These are phyloP conservation scores for Sisymbrium irio DNA, from an alignment of 345 rosid species.

Conservation along the genomic window DNA sequence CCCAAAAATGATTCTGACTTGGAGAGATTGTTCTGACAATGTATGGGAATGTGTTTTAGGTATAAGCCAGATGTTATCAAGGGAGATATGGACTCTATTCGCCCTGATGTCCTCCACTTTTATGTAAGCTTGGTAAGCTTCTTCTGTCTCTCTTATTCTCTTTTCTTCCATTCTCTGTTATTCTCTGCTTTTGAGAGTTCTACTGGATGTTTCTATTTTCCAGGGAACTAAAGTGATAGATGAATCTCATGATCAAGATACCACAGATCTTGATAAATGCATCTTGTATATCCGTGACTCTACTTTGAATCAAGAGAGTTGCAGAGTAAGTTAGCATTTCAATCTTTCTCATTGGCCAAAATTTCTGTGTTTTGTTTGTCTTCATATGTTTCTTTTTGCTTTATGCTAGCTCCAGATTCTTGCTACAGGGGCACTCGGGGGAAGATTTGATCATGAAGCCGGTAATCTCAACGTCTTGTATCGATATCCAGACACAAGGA, in stretches of 20 bases:
- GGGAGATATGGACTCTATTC: conserved; percentile 96
- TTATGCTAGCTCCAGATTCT: conserved; percentile 67
- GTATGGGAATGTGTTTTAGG: conserved; percentile 35
- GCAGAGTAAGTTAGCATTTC: conserved; percentile 49
- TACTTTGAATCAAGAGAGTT: conserved; percentile 44
- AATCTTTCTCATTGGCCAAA: neutral
- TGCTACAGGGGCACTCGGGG: conserved; percentile 94
- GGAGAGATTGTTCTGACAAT: neutral
- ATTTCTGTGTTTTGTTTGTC: neutral
- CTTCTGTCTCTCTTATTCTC: neutral
- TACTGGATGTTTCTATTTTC: neutral
- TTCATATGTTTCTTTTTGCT: neutral
- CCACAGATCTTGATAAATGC: conserved; percentile 94
- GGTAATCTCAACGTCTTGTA: conserved; percentile 80
- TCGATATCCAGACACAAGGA: conserved; percentile 50
- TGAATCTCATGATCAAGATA: conserved; percentile 90
- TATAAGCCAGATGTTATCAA: conserved; percentile 79
- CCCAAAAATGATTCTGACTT: neutral
- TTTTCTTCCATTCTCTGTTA: neutral
- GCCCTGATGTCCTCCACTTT: conserved; percentile 60
- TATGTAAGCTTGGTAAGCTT: conserved; percentile 57
- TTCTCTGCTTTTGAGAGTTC: conserved; percentile 15
- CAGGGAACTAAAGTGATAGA: conserved; percentile 81
- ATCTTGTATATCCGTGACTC: conserved; percentile 48
- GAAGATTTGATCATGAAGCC: conserved; percentile 92